Conservation (phyloP, 2,329 filamentous ascomycete species). For the Sordariomycetes sp. region DNA sequence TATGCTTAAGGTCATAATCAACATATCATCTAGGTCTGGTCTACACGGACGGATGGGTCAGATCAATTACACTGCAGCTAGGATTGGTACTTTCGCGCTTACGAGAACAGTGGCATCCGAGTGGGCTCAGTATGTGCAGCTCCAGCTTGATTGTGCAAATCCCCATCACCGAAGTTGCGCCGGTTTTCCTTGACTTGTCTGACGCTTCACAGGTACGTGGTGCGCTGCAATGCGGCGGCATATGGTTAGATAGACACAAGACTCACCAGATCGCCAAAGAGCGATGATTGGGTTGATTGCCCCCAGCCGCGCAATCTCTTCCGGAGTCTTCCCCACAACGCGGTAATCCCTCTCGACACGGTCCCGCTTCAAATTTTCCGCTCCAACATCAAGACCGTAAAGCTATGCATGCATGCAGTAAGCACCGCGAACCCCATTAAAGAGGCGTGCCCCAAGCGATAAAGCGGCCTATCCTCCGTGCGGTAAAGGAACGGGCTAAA, state of each 20-base stretch:
- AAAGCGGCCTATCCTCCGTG: conserved; percentile 11
- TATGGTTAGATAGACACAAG: conserved; percentile 2
- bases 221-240: neutral
- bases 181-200: neutral
- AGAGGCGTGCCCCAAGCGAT: conserved; percentile 39
- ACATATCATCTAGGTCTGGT: conserved; percentile 71
- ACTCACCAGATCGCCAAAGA: conserved; percentile 6
- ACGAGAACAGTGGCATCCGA: conserved; percentile 87
- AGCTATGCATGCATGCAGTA: conserved; percentile 46
- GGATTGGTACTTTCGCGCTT: conserved; percentile 70
- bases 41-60: conserved; percentile 84
- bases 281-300: conserved; percentile 26
- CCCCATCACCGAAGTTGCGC: too few species aligned
- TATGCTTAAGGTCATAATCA: conserved; percentile 42
- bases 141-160: too few species aligned
- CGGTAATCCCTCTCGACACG: conserved; percentile 42
- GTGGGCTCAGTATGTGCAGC: conserved; percentile 61
- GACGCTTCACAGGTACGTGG: neutral
- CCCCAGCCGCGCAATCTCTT: conserved; percentile 42
- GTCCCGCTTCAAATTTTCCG: conserved; percentile 46
- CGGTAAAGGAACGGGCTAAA: conserved; percentile 38
- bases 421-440: conserved; percentile 55
- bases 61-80: conserved; percentile 76
- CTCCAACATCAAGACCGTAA: conserved; percentile 44
- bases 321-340: conserved; percentile 37